Conservation (phyloP, 1,139 yeast genomes). For the Zygoascus meyerae region DNA sequence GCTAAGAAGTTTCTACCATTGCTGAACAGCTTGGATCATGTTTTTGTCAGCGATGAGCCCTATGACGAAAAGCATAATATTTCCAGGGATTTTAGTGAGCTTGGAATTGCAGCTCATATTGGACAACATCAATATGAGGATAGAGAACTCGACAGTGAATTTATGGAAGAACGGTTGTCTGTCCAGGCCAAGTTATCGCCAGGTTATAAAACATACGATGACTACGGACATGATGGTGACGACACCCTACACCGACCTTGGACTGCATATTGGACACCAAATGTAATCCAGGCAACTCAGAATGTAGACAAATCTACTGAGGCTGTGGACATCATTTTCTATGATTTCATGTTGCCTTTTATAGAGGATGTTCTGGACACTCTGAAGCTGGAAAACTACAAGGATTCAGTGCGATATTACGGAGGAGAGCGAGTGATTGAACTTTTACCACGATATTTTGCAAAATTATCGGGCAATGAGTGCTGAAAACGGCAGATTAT, state of each 20-base stretch:
- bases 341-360: conserved; percentile 65
- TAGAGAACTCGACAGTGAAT: conserved; percentile 4
- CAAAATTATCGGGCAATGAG: conserved; percentile 1
- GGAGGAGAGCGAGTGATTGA: conserved; percentile 50
- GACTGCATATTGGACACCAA: conserved; percentile 58
- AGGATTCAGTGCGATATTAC: conserved; percentile 34
- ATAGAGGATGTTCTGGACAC: conserved; percentile 50
- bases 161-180: conserved; percentile 7
- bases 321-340: conserved; percentile 67
- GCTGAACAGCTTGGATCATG: conserved; percentile 41
- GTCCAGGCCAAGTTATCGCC: conserved; percentile 26
- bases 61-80: conserved; percentile 12
- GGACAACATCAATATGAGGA: conserved; percentile 4
- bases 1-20: conserved; percentile 46
- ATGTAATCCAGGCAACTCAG: conserved; percentile 55
- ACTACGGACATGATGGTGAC: conserved; percentile 79
- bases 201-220: conserved; percentile 82
- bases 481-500: not conserved
- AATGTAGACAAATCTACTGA: conserved; percentile 29
- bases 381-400: conserved; percentile 16
- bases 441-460: conserved; percentile 33
- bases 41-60: not conserved
- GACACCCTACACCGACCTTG: conserved; percentile 74
- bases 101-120: conserved; percentile 20
- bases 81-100: conserved; percentile 17